Conservation (phyloP, 139 green algal species). For the Picochlorum sp. region DNA sequence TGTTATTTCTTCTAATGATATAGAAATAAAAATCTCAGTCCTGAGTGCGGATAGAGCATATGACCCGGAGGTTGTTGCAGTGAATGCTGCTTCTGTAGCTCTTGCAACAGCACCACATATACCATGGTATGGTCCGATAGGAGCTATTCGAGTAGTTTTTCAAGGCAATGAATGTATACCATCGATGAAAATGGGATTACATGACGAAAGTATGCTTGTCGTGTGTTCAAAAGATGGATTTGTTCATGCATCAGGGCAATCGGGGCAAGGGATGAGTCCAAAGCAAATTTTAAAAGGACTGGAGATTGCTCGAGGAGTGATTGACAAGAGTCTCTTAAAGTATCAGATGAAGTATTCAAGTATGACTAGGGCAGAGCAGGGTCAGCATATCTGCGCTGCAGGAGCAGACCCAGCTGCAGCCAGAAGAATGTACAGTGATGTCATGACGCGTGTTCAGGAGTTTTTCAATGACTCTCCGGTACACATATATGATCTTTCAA, state of each 20-base stretch:
- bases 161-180: not conserved
- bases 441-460: not conserved
- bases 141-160: slow-evolving; percentile 32
- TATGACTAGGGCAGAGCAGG: not conserved
- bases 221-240: too few species aligned
- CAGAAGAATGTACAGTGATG: not conserved
- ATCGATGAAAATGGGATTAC: too few species aligned
- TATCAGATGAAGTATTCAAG: not conserved
- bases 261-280: too few species aligned
- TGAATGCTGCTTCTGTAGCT: slow-evolving; percentile 69
- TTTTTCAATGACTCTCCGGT: slow-evolving; percentile 12
- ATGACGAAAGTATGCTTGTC: too few species aligned
- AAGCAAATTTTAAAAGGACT: too few species aligned
- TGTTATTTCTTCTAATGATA: slow-evolving; percentile 34
- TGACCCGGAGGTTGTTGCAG: slow-evolving; percentile 53
- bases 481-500: slow-evolving; percentile 10
- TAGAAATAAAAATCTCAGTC: slow-evolving; percentile 18
- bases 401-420: slow-evolving; percentile 2
- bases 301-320: not conserved
- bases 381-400: not conserved
- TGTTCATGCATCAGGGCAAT: too few species aligned
- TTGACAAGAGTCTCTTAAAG: slow-evolving; percentile 8
- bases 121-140: slow-evolving; percentile 63
- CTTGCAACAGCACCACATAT: slow-evolving; percentile 44
- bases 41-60: slow-evolving; percentile 40